Evolutionary conservation across 306 rosid genomes (phyloP).

Genomic region (Inga oerstediana): DNA sequence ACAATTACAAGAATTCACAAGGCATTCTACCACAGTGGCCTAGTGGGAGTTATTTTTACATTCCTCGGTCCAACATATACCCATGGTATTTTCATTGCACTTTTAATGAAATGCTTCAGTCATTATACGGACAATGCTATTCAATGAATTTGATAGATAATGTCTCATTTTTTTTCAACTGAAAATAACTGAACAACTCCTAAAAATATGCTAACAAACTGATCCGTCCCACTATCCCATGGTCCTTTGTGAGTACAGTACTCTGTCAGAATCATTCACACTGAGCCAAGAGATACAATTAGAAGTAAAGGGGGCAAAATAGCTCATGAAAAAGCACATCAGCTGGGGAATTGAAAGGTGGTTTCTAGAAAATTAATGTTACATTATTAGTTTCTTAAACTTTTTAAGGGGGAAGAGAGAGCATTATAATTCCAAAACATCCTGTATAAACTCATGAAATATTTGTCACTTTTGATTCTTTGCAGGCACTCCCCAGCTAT

Average conservation of each 20-base stretch:
- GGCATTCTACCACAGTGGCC: not conserved
- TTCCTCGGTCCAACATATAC: not conserved
- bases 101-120: not conserved
- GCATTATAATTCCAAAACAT: not conserved
- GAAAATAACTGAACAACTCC: too few relatives aligned
- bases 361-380: too few relatives aligned
- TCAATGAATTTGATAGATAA: not conserved
- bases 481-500: not conserved
- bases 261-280: not conserved
- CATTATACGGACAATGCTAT: not conserved
- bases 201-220: too few relatives aligned
- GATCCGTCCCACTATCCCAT: not conserved
- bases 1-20: not conserved
- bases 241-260: not conserved
- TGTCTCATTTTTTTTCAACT: too few relatives aligned
- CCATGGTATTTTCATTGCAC: not conserved
- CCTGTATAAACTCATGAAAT: constrained; percentile 9
- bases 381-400: not conserved
- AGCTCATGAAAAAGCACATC: not conserved
- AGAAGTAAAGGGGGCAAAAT: too few relatives aligned
- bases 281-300: not conserved
- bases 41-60: not conserved
- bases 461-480: not conserved
- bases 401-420: not conserved
- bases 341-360: not conserved